phyloP scores from a whole-genome alignment of 2,329 filamentous ascomycete genomes.

The Aspergillus costaricaensis region DNA sequence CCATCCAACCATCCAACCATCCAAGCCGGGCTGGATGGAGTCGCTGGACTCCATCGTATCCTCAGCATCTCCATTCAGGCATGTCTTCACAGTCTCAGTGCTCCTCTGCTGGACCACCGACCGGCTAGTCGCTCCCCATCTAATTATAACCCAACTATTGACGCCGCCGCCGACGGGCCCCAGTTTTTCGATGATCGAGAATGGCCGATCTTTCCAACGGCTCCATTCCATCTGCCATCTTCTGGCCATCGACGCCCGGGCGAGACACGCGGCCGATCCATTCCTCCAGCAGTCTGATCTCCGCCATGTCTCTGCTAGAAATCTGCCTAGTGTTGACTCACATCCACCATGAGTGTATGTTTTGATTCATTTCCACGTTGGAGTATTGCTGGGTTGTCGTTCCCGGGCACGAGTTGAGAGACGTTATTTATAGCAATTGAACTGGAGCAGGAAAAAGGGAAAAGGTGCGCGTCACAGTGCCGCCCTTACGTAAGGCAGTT shows the following conservation, averaged over 20 bases:
- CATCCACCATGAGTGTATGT: neutral
- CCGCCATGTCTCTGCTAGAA: neutral
- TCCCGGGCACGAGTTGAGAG: no score
- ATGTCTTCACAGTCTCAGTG: no score
- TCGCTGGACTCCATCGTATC: neutral
- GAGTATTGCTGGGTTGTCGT: no score
- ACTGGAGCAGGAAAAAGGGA: no score
- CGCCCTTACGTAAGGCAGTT: neutral
- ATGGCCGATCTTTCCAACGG: neutral
- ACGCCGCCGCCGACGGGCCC: slow-evolving; percentile 14
- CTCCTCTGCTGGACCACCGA: no score
- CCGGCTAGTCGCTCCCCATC: no score
- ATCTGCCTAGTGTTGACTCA: neutral
- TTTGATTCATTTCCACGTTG: no score
- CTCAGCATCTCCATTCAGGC: no score
- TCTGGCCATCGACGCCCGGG: neutral
- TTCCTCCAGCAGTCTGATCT: neutral
- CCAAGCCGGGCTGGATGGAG: no score
- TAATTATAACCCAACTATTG: slow-evolving; percentile 12
- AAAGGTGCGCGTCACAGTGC: no score
- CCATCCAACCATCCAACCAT: neutral
- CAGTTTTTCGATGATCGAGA: slow-evolving; percentile 3
- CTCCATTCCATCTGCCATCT: neutral
- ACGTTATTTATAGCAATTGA: no score
- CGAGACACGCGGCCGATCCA: slow-evolving; percentile 10